A percentile compares a stretch with the other conserved stretches of the same genome.
These are phyloP conservation scores for Microcyclosporella mali DNA, from an alignment of 2,329 filamentous ascomycete species.

Conservation along the genomic window DNA sequence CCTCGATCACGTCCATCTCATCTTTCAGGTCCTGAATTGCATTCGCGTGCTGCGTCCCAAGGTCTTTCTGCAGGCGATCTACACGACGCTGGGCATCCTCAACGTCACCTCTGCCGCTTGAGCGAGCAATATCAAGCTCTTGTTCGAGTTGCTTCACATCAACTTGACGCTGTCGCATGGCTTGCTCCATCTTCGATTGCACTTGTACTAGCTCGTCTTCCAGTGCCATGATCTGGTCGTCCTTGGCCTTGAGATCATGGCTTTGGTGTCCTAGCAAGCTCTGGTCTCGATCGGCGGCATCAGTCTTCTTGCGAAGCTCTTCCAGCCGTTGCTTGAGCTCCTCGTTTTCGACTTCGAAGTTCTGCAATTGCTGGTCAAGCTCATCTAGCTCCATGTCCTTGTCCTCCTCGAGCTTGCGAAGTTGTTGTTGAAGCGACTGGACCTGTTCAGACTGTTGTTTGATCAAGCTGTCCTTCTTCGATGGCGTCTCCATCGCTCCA, in stretches of 20 bases:
- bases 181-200: constrained; percentile 33
- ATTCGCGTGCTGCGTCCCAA: constrained; percentile 33
- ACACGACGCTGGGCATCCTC: constrained; percentile 34
- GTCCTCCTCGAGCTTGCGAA: constrained; percentile 30
- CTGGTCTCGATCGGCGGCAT: constrained; percentile 24
- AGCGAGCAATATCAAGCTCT: constrained; percentile 34
- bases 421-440: constrained; percentile 27
- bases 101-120: constrained; percentile 18
- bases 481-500: constrained; percentile 32
- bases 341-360: constrained; percentile 27
- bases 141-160: constrained; percentile 39
- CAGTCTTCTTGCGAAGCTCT: constrained; percentile 16
- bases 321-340: constrained; percentile 23
- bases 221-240: constrained; percentile 31
- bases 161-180: constrained; percentile 24
- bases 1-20: constrained; percentile 45
- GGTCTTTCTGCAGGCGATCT: constrained; percentile 48
- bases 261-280: constrained; percentile 25
- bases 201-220: constrained; percentile 38
- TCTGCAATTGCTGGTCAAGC: constrained; percentile 31
- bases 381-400: constrained; percentile 35
- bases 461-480: constrained; percentile 33
- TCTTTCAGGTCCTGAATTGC: constrained; percentile 50
- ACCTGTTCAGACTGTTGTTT: constrained; percentile 32
- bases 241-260: constrained; percentile 20